These are phyloP conservation scores for Colletotrichum gloeosporioides DNA, from an alignment of 2,329 filamentous ascomycete species.

Conservation along the genomic window DNA sequence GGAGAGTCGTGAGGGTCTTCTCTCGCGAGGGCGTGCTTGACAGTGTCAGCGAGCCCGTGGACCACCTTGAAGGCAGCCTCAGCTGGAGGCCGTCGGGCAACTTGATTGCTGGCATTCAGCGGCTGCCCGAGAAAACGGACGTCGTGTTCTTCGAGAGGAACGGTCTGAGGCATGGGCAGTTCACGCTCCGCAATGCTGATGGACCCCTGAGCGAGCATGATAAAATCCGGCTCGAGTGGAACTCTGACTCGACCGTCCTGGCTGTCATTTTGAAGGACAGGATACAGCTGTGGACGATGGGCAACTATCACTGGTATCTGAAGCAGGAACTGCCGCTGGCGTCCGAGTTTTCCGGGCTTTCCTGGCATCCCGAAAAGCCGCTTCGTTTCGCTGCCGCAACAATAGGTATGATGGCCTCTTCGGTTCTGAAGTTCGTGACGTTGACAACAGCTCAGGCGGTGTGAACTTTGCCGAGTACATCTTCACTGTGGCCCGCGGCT, in stretches of 20 bases:
- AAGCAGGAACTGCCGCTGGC: conserved; percentile 80
- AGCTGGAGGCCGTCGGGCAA: conserved; percentile 95
- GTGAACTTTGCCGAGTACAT: conserved; percentile 70
- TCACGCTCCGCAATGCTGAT: conserved; percentile 74
- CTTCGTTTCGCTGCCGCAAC: conserved; percentile 68
- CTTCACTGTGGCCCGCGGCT: conserved; percentile 72
- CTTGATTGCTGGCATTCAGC: conserved; percentile 84
- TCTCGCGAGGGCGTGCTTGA: conserved; percentile 90
- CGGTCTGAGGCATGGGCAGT: conserved; percentile 94
- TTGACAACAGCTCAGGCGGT: conserved; percentile 38
- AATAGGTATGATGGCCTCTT: conserved; percentile 43
- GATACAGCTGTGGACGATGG: conserved; percentile 95
- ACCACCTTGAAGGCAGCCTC: conserved; percentile 83
- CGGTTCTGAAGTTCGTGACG: neutral
- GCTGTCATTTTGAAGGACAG: conserved; percentile 77
- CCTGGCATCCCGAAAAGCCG: conserved; percentile 88
- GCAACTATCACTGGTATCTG: conserved; percentile 97
- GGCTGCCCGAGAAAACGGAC: conserved; percentile 71
- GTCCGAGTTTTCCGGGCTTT: conserved; percentile 38
- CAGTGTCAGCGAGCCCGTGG: conserved; percentile 92
- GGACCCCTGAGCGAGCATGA: conserved; percentile 60
- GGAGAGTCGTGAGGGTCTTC: conserved; percentile 87
- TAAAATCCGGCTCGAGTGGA: conserved; percentile 79
- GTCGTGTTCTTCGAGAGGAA: conserved; percentile 97
- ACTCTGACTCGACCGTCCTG: conserved; percentile 87